Conservation (phyloP, 2,329 filamentous ascomycete species). For the Colletotrichum eleusines region DNA sequence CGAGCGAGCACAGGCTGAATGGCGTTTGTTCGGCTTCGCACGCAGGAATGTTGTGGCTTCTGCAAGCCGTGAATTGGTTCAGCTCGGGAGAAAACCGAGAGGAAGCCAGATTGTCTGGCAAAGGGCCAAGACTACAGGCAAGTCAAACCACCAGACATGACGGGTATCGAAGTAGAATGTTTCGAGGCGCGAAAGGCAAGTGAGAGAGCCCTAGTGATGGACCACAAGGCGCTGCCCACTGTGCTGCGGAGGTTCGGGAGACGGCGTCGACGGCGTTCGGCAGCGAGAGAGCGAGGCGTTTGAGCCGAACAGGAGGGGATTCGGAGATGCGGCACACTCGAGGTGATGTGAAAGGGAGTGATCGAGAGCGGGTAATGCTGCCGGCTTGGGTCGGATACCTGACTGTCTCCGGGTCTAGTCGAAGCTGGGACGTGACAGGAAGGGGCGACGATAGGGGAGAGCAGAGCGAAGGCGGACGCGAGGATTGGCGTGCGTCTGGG, state of each 20-base stretch:
- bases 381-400: background rate
- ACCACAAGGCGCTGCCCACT: conserved; percentile 16
- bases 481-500: conserved; percentile 10
- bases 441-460: conserved; percentile 21
- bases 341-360: conserved; percentile 8
- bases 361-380: conserved; percentile 16
- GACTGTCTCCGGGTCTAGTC: conserved; percentile 14
- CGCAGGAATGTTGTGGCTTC: conserved; percentile 15
- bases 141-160: conserved; percentile 61
- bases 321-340: background rate
- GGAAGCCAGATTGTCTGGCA: conserved; percentile 54
- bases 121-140: conserved; percentile 62
- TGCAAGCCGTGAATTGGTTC: conserved; percentile 29
- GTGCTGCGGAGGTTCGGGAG: conserved; percentile 1
- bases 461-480: conserved; percentile 13
- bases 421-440: conserved; percentile 8
- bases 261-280: conserved; percentile 13
- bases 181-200: conserved; percentile 22
- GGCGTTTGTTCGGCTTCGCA: conserved; percentile 21
- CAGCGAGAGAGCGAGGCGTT: conserved; percentile 11
- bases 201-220: conserved; percentile 19
- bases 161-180: conserved; percentile 42
- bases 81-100: conserved; percentile 24
- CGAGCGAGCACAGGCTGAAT: conserved; percentile 30
- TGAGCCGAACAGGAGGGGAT: background rate